Evolutionary conservation across 163 green algal species (phyloP), one percentile per base, ranked within the genome.

Genomic region (Prototheca cutis): DNA sequence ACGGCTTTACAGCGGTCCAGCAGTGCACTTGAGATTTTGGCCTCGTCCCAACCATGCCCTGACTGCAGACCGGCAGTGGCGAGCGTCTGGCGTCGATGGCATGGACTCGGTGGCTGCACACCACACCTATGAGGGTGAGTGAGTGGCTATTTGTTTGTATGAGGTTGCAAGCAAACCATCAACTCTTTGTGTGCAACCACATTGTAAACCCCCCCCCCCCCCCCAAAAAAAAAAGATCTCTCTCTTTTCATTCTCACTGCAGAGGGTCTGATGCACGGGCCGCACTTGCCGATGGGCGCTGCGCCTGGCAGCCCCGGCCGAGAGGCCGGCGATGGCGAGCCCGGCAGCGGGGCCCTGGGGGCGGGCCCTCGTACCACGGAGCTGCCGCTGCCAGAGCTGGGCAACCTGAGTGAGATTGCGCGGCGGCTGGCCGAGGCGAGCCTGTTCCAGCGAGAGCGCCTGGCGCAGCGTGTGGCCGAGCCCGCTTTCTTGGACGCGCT

Each of bases 301-400:
- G n/a, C n/a, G n/a, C 40, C 19, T 42, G 49, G 6, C 48, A 34
- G 4, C 32, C 40, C 36, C n/a, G n/a, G n/a, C n/a, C n/a, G n/a
- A 8, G 36, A 45, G 10, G 36, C 36, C 10, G 10, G 8, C 10
- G 36, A 45, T 13, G 36, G 13, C 36, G 36, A 45, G 36, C 10
- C 36, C 10, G 13, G 10, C 10, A 8, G 36, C 36, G 36, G 13
- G 36, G 36, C 36, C 36, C 13, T 13, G 36, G 8, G 36, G 10
- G 10, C 13, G 36, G 45, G 42, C 34, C 64, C 52, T 2, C 31
- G 48, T 8, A 27, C 40, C 7, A 24, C 78, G 40, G 84, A 95
- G 23, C 71, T 97, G 45, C 91, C 91, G 2, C 45, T 71, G 29
- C 71, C 89, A 4, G 85, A 93, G 34, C 67, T 92, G 28, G 67